These are phyloP conservation scores for Vaccinium macrocarpon DNA, from an alignment of 148 eudicot genomes.

Conservation along the genomic window DNA sequence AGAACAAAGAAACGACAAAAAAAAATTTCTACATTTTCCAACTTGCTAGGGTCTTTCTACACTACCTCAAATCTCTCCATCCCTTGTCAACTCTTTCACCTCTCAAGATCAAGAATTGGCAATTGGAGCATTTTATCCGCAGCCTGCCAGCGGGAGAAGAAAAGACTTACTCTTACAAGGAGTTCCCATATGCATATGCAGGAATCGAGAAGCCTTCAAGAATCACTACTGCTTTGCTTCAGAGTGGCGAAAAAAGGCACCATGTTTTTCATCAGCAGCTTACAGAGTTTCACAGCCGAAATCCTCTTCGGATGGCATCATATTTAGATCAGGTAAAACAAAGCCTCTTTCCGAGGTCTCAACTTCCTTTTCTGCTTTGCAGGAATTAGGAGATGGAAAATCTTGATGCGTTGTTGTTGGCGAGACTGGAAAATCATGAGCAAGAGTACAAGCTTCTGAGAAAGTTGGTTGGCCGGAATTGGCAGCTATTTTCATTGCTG, in stretches of 20 bases:
- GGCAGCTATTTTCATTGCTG: conserved; percentile 16
- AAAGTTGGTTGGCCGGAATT: conserved; percentile 11
- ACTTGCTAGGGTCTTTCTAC: conserved; percentile 15
- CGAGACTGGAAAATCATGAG: conserved; percentile 20
- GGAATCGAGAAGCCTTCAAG: conserved; percentile 9
- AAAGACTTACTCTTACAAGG: not conserved
- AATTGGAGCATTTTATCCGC: not conserved
- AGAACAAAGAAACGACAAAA: conserved; percentile 3
- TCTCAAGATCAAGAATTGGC: not conserved
- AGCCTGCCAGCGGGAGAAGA: not conserved
- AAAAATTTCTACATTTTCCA: conserved; percentile 12
- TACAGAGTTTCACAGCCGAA: conserved; percentile 3
- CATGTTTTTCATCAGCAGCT: conserved; percentile 23
- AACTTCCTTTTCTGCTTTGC: conserved; percentile 7
- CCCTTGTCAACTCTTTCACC: conserved; percentile 1
- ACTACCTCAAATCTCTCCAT: conserved; percentile 2
- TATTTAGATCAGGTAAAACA: conserved; percentile 64
- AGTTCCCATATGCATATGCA: not conserved
- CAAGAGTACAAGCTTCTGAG: conserved; percentile 20
- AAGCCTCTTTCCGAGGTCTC: conserved; percentile 29
- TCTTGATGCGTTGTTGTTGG: conserved; percentile 18
- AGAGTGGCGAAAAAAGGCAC: not conserved
- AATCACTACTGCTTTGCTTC: conserved; percentile 3
- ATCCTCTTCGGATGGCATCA: conserved; percentile 50
- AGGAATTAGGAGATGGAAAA: conserved; percentile 13